A percentile compares a stretch with the other conserved stretches of the same genome.
Evolutionary conservation across 73 alveolate genomes (phyloP).

Genomic region (Breviolum minutum): DNA sequence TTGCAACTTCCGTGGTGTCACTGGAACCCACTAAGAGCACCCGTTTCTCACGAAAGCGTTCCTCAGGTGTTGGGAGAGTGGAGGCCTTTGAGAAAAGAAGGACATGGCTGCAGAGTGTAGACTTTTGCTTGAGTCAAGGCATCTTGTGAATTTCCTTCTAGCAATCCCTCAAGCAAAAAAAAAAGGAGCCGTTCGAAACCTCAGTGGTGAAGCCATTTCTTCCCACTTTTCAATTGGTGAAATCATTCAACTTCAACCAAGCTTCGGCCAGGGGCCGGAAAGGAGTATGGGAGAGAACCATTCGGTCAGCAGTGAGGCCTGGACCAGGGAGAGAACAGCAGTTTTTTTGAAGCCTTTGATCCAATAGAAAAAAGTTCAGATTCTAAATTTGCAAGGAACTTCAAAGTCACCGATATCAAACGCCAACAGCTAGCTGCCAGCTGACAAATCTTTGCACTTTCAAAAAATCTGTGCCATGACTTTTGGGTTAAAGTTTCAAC

Average conservation of each 20-base stretch:
- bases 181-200: no score
- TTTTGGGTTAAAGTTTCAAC: no score
- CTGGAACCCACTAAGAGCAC: slow-evolving; percentile 47
- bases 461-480: no score
- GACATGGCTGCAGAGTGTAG: not conserved
- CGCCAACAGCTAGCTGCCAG: no score
- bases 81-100: not conserved
- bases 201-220: not conserved
- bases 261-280: slow-evolving; percentile 32
- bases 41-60: slow-evolving; percentile 48
- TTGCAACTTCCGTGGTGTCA: slow-evolving; percentile 6
- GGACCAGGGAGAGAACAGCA: not conserved
- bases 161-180: not conserved
- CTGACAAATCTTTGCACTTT: no score
- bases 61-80: not conserved
- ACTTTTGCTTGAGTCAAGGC: not conserved
- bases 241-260: not conserved
- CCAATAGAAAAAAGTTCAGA: no score
- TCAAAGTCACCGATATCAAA: no score
- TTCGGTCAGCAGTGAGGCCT: slow-evolving; percentile 17
- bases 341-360: no score
- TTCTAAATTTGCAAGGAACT: no score
- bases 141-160: not conserved
- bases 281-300: slow-evolving; percentile 54
- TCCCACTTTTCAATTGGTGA: no score